These are phyloP conservation scores for Ustilago trichophora DNA, from an alignment of 1,284 basidiomycete species.

Conservation along the genomic window DNA sequence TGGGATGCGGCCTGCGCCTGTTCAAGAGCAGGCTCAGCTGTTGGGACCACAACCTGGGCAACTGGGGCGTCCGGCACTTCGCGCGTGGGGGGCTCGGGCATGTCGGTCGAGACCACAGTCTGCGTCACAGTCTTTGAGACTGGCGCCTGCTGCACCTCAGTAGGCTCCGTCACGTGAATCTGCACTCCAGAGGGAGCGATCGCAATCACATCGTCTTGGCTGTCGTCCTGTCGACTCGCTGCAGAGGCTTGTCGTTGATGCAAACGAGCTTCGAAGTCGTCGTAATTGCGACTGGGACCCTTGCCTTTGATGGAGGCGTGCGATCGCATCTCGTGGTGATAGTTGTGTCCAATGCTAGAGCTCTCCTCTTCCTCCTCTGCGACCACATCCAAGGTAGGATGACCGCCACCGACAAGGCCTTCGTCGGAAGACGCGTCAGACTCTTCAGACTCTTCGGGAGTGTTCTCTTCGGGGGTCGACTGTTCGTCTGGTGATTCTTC, in stretches of 20 bases:
- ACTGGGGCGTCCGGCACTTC: neutral
- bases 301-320: conserved; percentile 31
- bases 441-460: conserved; percentile 24
- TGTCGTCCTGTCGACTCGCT: conserved; percentile 8
- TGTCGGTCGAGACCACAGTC: neutral
- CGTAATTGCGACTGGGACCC: conserved; percentile 26
- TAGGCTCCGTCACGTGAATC: conserved; percentile 20
- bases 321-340: conserved; percentile 48
- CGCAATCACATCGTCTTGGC: neutral
- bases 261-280: conserved; percentile 25
- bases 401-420: conserved; percentile 20
- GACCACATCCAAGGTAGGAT: conserved; percentile 46
- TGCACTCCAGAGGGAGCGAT: conserved; percentile 18
- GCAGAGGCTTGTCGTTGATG: conserved; percentile 31
- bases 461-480: conserved; percentile 3
- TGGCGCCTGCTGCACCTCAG: neutral
- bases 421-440: conserved; percentile 36
- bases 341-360: conserved; percentile 38
- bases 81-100: neutral
- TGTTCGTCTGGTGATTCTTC: conserved; percentile 24
- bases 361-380: conserved; percentile 57
- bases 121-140: neutral
- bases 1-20: conserved; percentile 3
- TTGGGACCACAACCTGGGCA: neutral
- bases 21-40: conserved; percentile 1